Evolutionary conservation across 2,329 filamentous ascomycete genomes (phyloP).

Genomic region (Xylariaceae sp.): DNA sequence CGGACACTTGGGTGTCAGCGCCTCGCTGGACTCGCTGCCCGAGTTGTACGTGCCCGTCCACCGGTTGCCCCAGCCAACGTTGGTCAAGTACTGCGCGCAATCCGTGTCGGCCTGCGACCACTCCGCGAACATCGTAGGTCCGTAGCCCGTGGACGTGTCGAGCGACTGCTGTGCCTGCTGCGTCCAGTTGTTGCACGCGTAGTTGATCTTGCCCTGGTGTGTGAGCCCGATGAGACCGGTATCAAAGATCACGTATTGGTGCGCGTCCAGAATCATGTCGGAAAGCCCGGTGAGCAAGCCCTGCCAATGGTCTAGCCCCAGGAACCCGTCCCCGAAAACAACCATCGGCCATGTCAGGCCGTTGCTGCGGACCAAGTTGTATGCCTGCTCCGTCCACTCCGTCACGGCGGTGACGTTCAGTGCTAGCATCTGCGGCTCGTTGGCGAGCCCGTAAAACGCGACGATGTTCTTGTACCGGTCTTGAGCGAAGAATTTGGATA

Average conservation of each 20-base stretch:
- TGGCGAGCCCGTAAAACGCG: constrained; percentile 87
- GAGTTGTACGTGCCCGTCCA: constrained; percentile 85
- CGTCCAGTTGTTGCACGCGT: constrained; percentile 85
- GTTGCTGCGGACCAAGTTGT: constrained; percentile 67
- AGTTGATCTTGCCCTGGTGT: constrained; percentile 77
- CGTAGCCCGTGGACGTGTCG: constrained; percentile 72
- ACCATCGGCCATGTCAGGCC: constrained; percentile 61
- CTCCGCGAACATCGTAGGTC: constrained; percentile 90
- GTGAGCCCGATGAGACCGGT: constrained; percentile 73
- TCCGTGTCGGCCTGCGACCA: constrained; percentile 98
- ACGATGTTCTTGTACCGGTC: constrained; percentile 88
- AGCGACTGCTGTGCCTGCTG: constrained; percentile 68
- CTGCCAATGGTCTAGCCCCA: constrained; percentile 87
- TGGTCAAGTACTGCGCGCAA: constrained; percentile 80
- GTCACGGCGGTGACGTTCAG: constrained; percentile 63
- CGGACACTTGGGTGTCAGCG: constrained; percentile 71
- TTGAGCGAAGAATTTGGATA: constrained; percentile 90
- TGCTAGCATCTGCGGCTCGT: constrained; percentile 84
- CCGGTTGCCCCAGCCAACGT: constrained; percentile 79
- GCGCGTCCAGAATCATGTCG: constrained; percentile 83
- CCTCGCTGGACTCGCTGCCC: constrained; percentile 54
- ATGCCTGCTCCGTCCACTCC: constrained; percentile 71
- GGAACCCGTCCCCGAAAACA: constrained; percentile 91
- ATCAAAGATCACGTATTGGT: constrained; percentile 99
- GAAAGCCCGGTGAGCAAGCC: constrained; percentile 67